Conservation (phyloP, 2,329 filamentous ascomycete genomes). For the Fusarium brevicatenulatum region DNA sequence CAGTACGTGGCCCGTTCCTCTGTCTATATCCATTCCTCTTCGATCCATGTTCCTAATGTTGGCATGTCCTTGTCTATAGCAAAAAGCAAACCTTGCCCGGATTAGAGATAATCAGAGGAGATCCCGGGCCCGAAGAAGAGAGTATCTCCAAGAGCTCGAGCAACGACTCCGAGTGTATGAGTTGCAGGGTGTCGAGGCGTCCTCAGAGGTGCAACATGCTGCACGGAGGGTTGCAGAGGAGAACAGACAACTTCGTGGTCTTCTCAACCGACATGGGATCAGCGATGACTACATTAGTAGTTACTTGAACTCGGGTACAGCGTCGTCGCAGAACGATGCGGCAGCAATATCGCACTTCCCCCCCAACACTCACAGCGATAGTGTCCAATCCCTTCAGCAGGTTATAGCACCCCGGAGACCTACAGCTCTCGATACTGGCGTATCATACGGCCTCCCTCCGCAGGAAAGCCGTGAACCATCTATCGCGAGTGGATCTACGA, state of each 20-base stretch:
- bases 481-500: slow-evolving; percentile 48
- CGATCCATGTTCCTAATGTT: slow-evolving; percentile 30
- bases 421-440: slow-evolving; percentile 41
- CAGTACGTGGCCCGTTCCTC: slow-evolving; percentile 42
- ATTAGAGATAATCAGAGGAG: slow-evolving; percentile 82
- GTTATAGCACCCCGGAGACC: slow-evolving; percentile 51
- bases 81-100: slow-evolving; percentile 59
- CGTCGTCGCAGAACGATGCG: slow-evolving; percentile 32
- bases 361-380: slow-evolving; percentile 38
- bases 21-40: slow-evolving; percentile 4
- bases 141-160: slow-evolving; percentile 78
- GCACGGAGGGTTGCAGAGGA: slow-evolving; percentile 75
- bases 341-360: slow-evolving; percentile 34
- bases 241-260: slow-evolving; percentile 69
- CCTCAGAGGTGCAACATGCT: slow-evolving; percentile 76
- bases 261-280: slow-evolving; percentile 69
- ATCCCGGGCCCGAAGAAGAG: slow-evolving; percentile 77
- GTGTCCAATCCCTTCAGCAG: slow-evolving; percentile 51
- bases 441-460: slow-evolving; percentile 44
- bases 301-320: slow-evolving; percentile 47
- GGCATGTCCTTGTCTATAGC: slow-evolving; percentile 41
- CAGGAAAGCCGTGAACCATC: slow-evolving; percentile 50
- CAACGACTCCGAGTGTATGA: slow-evolving; percentile 69
- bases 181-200: slow-evolving; percentile 72
- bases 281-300: slow-evolving; percentile 63